Base-by-base conservation (phyloP, 2,329 filamentous ascomycete species). In the Ophiosphaerella herpotricha region DNA sequence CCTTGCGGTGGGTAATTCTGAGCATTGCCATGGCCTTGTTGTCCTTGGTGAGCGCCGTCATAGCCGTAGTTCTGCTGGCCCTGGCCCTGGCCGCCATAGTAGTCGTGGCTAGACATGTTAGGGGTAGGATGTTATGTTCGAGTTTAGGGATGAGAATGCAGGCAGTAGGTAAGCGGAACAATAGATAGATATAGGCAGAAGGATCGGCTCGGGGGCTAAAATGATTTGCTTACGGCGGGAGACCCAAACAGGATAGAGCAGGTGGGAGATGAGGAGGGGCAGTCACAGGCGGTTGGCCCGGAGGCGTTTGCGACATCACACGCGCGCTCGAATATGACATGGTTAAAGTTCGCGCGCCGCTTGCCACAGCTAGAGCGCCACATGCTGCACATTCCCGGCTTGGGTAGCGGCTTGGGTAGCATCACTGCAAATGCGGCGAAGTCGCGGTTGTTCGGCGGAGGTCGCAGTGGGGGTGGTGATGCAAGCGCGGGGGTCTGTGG, bases 31-130 rank as follows among this genome's bases (percentile, higher is more conserved):
- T 66, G 61, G 38, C 54, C 57, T 36, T 64, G 62, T 39, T 66
- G 63, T 36, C 39, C 39, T 13, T 63, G 61, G 18, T 59, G 55
- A 32, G 60, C 60, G 46, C 61, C 63, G 14, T 64, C 58, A 33
- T 66, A 61, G 48, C 60, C 60, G 36, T 62, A 57, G 31, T 58
- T 60, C 45, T 64, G 62, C 33, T 58, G 55, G 21, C 60, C 52
- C 21, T 66, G 60, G 29, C 63, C 37, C 9, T 29, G 26, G 37
- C 39, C 26, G 43, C 70, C 67, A 60, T 74, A 74, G 51, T 73
- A 73, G 40, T 70, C 68, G 48, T 69, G 52, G 39, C 54, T 66
- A 16, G 63, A 56, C 61, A 66, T 66, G 42, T 34, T 45, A 13
- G 8, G 14, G 33, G n/a, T 35, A 16, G 8, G 4, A n/a, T 31